Conservation (phyloP, 371 early-diverging fungal species). For the Mortierella sp. region DNA sequence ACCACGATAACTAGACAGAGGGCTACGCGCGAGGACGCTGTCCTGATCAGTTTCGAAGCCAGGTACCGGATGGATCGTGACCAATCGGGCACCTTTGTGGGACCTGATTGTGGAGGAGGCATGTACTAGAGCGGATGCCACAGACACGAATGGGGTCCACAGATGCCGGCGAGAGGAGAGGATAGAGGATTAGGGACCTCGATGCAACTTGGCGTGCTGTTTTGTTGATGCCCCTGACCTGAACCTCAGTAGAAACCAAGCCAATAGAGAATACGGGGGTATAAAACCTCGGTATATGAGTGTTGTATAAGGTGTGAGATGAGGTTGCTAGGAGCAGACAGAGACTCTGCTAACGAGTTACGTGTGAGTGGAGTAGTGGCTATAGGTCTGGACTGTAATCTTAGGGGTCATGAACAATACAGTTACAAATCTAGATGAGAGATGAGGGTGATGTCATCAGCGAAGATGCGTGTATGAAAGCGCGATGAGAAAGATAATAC, state of each 20-base stretch:
- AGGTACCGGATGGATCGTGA: slow-evolving; percentile 20
- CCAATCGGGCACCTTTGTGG: slow-evolving; percentile 23
- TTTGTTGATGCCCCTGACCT: too few relatives aligned
- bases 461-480: neutral
- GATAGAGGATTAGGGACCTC: neutral
- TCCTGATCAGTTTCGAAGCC: slow-evolving; percentile 18
- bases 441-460: neutral
- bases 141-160: neutral
- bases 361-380: too few relatives aligned
- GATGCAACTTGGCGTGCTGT: too few relatives aligned
- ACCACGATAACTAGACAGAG: slow-evolving; percentile 36
- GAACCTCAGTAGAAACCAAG: too few relatives aligned
- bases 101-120: slow-evolving; percentile 34
- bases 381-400: too few relatives aligned
- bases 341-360: too few relatives aligned
- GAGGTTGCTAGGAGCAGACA: too few relatives aligned
- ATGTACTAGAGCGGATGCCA: slow-evolving; percentile 7
- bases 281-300: too few relatives aligned
- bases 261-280: too few relatives aligned
- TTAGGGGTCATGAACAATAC: too few relatives aligned
- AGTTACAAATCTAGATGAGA: neutral
- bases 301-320: too few relatives aligned
- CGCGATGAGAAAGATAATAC: slow-evolving; percentile 2
- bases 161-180: neutral
- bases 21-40: slow-evolving; percentile 35